phyloP scores from a whole-genome alignment of 495 filamentous ascomycete species.

The Lineolata rhizophorae region DNA sequence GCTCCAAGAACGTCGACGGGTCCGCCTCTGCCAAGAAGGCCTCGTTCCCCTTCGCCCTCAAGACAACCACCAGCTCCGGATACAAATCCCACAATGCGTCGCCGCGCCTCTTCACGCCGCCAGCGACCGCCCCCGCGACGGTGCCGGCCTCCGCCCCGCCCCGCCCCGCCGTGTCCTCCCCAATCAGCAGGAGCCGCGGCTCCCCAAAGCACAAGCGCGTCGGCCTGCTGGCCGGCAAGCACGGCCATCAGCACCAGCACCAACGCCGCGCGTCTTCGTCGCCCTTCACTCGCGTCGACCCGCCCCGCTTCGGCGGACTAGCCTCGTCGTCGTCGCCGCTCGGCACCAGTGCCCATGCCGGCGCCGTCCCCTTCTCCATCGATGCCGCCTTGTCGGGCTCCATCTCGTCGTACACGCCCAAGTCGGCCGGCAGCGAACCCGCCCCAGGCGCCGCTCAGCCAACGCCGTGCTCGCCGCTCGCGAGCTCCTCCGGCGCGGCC shows the following conservation, averaged over 20 bases:
- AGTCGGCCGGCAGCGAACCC: conserved; percentile 13
- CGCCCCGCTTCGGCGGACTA: conserved; percentile 25
- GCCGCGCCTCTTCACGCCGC: too few species aligned
- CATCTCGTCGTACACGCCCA: conserved; percentile 30
- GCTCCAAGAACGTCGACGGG: conserved; percentile 44
- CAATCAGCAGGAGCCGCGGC: conserved; percentile 34
- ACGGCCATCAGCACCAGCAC: too few species aligned
- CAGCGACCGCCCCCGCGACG: too few species aligned
- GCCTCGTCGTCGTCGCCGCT: conserved; percentile 17
- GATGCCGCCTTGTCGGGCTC: conserved; percentile 55
- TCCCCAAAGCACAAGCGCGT: conserved; percentile 36
- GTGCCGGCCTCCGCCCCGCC: conserved; percentile 2
- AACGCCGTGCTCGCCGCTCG: too few species aligned
- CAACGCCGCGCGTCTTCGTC: conserved; percentile 31
- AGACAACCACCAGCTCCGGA: conserved; percentile 3
- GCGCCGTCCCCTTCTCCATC: conserved; percentile 45
- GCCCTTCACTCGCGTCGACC: conserved; percentile 36
- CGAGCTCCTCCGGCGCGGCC: too few species aligned
- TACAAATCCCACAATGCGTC: neutral
- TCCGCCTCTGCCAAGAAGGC: conserved; percentile 10
- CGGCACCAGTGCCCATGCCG: neutral
- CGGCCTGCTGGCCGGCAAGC: conserved; percentile 31
- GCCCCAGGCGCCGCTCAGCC: conserved; percentile 7
- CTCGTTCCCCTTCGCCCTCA: conserved; percentile 11
- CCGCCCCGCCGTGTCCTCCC: conserved; percentile 4